These are phyloP conservation scores for Hemisphaericaspora subhashii DNA, from an alignment of 1,139 yeast species.

Conservation along the genomic window DNA sequence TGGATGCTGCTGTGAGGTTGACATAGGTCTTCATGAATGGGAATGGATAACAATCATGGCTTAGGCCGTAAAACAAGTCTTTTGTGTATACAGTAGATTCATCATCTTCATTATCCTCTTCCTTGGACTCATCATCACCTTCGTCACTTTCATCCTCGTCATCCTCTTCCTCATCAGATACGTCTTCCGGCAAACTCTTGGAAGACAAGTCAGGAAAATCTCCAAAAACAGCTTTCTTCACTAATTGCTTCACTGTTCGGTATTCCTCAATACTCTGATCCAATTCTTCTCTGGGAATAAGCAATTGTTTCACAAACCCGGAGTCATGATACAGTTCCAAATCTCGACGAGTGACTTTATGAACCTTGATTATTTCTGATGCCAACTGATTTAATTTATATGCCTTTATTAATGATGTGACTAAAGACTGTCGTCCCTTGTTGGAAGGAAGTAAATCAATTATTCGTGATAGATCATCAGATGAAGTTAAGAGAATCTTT, in stretches of 20 bases:
- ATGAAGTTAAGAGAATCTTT: slow-evolving; percentile 24
- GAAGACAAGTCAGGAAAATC: too few relatives aligned
- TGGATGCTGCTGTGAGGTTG: slow-evolving; percentile 54
- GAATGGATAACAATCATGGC: slow-evolving; percentile 67
- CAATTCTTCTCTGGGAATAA: slow-evolving; percentile 20
- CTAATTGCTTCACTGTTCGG: slow-evolving; percentile 5
- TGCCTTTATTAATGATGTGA: slow-evolving; percentile 42
- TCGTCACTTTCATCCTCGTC: slow-evolving; percentile 30
- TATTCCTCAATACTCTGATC: slow-evolving; percentile 10
- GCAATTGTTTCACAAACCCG: slow-evolving; percentile 34
- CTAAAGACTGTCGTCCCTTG: slow-evolving; percentile 48
- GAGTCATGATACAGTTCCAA: slow-evolving; percentile 40
- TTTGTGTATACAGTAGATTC: slow-evolving; percentile 7
- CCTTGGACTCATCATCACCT: slow-evolving; percentile 7
- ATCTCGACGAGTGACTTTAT: slow-evolving; percentile 24
- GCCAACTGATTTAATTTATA: slow-evolving; percentile 33
- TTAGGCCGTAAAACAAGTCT: slow-evolving; percentile 21
- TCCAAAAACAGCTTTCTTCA: slow-evolving; percentile 5
- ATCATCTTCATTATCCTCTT: slow-evolving; percentile 5
- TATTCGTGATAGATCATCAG: slow-evolving; percentile 22
- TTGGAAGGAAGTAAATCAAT: slow-evolving; percentile 55
- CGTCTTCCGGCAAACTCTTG: too few relatives aligned
- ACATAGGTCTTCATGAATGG: slow-evolving; percentile 54
- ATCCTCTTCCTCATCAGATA: not conserved
- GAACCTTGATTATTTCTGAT: slow-evolving; percentile 22